These are phyloP conservation scores for Hyphopichia wangnamkhiaoensis DNA, from an alignment of 1,139 yeast genomes.

Conservation along the genomic window DNA sequence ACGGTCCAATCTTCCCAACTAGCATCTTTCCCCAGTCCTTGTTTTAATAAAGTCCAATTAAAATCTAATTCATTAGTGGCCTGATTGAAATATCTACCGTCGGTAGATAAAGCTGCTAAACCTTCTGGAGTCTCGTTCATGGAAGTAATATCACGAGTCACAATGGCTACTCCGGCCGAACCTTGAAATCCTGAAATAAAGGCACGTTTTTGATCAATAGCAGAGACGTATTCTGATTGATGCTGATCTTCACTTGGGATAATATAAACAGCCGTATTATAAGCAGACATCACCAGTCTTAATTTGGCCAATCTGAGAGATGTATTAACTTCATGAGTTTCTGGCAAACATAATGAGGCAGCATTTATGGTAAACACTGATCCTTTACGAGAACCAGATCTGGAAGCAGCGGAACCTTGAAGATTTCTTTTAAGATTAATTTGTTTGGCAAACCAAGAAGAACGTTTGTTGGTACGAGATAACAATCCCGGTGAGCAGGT, in stretches of 20 bases:
- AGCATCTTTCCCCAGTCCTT: conserved; percentile 71
- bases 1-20: conserved; percentile 91
- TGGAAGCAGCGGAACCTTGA: conserved; percentile 22
- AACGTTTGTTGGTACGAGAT: conserved; percentile 61
- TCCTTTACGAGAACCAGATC: conserved; percentile 40
- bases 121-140: conserved; percentile 62
- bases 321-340: conserved; percentile 54
- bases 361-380: conserved; percentile 53
- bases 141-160: conserved; percentile 69
- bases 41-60: conserved; percentile 84
- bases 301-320: conserved; percentile 60
- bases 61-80: conserved; percentile 85
- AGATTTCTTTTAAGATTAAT: conserved; percentile 37
- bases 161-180: conserved; percentile 89
- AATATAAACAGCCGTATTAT: conserved; percentile 50
- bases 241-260: conserved; percentile 67
- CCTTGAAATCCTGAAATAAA: conserved; percentile 93
- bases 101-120: conserved; percentile 83
- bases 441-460: conserved; percentile 52
- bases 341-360: conserved; percentile 45
- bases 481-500: conserved; percentile 81
- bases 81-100: conserved; percentile 92
- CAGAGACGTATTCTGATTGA: conserved; percentile 85
- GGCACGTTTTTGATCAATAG: conserved; percentile 78
- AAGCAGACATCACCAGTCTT: conserved; percentile 52